phyloP scores from a whole-genome alignment of 768 basidiomycete species.

The Coprinellus aureogranulatus region DNA sequence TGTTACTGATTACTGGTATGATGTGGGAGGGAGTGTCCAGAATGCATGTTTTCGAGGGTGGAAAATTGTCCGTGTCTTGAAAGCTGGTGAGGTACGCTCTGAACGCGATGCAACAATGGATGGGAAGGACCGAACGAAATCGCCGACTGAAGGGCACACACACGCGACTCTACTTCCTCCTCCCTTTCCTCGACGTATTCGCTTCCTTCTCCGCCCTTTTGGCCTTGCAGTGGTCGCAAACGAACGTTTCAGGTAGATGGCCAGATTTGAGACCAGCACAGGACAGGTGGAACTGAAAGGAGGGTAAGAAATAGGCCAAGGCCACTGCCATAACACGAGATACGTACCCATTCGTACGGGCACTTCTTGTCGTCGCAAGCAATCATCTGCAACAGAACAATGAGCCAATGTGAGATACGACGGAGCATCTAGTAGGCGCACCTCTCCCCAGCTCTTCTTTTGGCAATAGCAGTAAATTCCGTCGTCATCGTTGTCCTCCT shows the following conservation, averaged over 20 bases:
- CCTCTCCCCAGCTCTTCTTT: slow-evolving; percentile 51
- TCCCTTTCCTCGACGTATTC: slow-evolving; percentile 33
- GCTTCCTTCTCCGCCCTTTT: slow-evolving; percentile 25
- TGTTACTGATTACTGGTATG: too few species aligned
- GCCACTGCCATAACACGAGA: background rate
- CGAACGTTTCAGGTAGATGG: slow-evolving; percentile 51
- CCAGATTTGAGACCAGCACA: slow-evolving; percentile 50
- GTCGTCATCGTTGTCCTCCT: slow-evolving; percentile 48
- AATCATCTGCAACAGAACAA: slow-evolving; percentile 61
- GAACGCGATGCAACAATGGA: background rate
- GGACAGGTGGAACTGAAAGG: slow-evolving; percentile 54
- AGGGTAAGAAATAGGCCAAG: background rate
- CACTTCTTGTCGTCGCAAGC: slow-evolving; percentile 67
- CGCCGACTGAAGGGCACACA: background rate
- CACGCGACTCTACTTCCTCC: slow-evolving; percentile 33
- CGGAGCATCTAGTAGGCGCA: too few species aligned
- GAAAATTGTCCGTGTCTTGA: too few species aligned
- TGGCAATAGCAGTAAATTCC: slow-evolving; percentile 52
- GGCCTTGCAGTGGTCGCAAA: slow-evolving; percentile 49
- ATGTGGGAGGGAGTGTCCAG: too few species aligned
- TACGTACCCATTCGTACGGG: slow-evolving; percentile 64
- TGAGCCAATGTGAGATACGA: too few species aligned
- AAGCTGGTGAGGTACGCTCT: too few species aligned
- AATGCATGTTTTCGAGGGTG: too few species aligned
- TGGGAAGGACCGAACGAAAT: background rate